Evolutionary conservation across 2,329 filamentous ascomycete genomes (phyloP).

Genomic region (Fusarium bulbicola): DNA sequence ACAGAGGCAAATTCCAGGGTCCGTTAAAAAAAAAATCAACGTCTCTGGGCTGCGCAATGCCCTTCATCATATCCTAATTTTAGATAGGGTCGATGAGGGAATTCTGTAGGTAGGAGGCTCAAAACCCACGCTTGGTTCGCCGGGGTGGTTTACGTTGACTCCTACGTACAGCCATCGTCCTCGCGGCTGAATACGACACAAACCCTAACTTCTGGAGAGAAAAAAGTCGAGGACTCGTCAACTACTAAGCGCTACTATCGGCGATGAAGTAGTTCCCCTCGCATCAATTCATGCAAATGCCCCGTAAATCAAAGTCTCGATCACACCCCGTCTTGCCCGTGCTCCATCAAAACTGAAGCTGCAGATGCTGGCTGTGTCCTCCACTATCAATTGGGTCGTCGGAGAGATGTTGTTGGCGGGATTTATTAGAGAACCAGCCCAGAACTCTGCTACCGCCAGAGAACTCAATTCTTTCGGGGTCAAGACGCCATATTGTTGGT

Average conservation of each 20-base stretch:
- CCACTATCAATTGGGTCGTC: conserved; percentile 17
- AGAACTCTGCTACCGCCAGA: conserved; percentile 29
- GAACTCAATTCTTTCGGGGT: conserved; percentile 33
- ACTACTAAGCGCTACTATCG: conserved; percentile 12
- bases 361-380: neutral
- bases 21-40: neutral
- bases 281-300: conserved; percentile 6
- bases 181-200: conserved; percentile 6
- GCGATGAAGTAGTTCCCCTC: conserved; percentile 3
- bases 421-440: conserved; percentile 2
- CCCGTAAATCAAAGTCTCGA: conserved; percentile 25
- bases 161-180: neutral
- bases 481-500: conserved; percentile 3
- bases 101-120: conserved; percentile 1
- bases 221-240: neutral
- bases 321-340: neutral
- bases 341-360: neutral
- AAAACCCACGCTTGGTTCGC: conserved; percentile 12
- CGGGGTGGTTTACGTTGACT: neutral
- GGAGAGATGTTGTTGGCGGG: conserved; percentile 16
- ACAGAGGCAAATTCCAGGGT: conserved; percentile 10
- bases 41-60: neutral
- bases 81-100: conserved; percentile 7
- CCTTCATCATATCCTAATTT: conserved; percentile 1
- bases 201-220: conserved; percentile 29